Percentiles rank a stretch among this genome's conserved stretches.
These are phyloP conservation scores for Sporothrix brasiliensis DNA, from an alignment of 2,329 filamentous ascomycete species.

Conservation along the genomic window DNA sequence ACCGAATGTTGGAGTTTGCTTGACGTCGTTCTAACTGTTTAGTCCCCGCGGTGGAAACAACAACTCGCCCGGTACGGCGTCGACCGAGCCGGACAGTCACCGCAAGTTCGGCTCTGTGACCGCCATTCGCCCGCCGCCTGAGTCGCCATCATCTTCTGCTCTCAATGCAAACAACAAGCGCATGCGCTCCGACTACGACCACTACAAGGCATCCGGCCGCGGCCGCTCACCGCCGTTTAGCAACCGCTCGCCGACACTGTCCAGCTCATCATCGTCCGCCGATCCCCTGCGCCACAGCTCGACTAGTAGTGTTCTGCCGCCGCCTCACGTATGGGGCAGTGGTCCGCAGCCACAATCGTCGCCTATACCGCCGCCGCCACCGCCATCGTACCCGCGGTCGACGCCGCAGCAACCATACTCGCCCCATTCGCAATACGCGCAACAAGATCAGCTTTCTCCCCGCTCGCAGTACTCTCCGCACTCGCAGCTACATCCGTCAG, in stretches of 20 bases:
- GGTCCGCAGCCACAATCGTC: conserved; percentile 15
- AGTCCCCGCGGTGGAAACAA: conserved; percentile 63
- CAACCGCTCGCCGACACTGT: conserved; percentile 38
- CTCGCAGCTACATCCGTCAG: background rate
- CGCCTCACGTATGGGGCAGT: conserved; percentile 33
- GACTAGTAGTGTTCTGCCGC: conserved; percentile 31
- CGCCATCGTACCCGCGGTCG: conserved; percentile 14
- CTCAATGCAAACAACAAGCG: conserved; percentile 48
- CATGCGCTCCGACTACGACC: conserved; percentile 52
- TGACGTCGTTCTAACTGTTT: conserved; percentile 24
- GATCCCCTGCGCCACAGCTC: conserved; percentile 4
- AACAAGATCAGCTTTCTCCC: conserved; percentile 27
- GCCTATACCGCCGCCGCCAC: background rate
- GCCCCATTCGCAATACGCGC: conserved; percentile 15
- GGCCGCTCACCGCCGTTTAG: conserved; percentile 39
- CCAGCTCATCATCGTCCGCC: background rate
- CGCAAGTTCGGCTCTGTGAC: conserved; percentile 44
- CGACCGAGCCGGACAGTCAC: conserved; percentile 54
- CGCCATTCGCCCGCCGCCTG: conserved; percentile 38
- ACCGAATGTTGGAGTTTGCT: background rate
- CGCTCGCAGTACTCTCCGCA: conserved; percentile 34
- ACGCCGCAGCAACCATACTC: conserved; percentile 1
- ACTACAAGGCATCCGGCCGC: conserved; percentile 45
- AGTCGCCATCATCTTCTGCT: conserved; percentile 1
- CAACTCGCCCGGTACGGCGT: conserved; percentile 57